Evolutionary conservation across 192 early-diverging fungal species (phyloP), one percentile per base, ranked within the genome.

Genomic region (Coemansia sp.): DNA sequence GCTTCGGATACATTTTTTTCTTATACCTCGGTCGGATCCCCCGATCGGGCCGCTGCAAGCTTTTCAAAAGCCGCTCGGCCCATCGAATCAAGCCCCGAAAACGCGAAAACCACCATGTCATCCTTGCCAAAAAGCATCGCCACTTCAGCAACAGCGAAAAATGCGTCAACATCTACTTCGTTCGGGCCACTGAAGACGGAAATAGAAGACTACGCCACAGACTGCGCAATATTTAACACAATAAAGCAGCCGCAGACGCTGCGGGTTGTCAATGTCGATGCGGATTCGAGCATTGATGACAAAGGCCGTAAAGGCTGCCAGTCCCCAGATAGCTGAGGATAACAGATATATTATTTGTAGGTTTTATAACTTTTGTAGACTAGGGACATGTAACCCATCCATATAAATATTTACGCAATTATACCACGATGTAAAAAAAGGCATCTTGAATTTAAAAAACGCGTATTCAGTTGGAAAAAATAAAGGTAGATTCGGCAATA

Each of bases 191-290:
- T 24, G 14, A n/a, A 42, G 13, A 30, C 9, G 8, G 57, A 67
- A 32, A 54, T 28, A 25, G 29, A 36, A 27, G n/a, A 55, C 24
- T 27, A 20, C 25, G 48, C 50, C 27, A 3, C 36, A 14, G 56
- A 61, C 34, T 56, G 36, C 22, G 49, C 46, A 6, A 36, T 53
- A 32, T 61, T 36, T 52, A 55, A 61, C 62, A 58, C 55, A 7
- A 32, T 65, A 23, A 63, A 71, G n/a, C 48, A 36, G 6, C 63
- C 69, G 4, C 25, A 60, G 16, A 55, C 58, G 4, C 28, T 65
- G 36, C 69, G 29, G 32, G 48, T 67, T 13, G 50, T 29, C 49
- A 67, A 57, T 22, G 30, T 50, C 3, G 62, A 52, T 47, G 34
- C 23, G 6, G 39, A 42, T 42, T 42, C 14, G 11, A 10, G n/a